phyloP scores from a whole-genome alignment of 2,329 filamentous ascomycete genomes.

The Chaetomiaceae sp. region DNA sequence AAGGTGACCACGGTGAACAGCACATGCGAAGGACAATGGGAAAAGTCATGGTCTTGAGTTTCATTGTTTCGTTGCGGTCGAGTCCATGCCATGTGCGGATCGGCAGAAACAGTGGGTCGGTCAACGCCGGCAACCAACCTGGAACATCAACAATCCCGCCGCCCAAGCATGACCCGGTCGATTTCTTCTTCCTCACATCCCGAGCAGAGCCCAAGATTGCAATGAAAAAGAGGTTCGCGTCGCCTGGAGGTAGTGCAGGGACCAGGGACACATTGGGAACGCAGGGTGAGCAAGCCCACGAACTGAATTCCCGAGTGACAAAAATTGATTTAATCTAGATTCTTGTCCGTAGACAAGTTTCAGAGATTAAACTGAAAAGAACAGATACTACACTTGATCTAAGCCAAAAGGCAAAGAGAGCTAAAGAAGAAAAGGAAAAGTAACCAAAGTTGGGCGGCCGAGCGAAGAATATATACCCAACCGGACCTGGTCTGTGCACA shows the following conservation, averaged over 20 bases:
- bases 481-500: conserved; percentile 2
- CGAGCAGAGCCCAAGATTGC: conserved; percentile 17
- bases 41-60: no score
- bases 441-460: not conserved
- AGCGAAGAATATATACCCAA: conserved; percentile 1
- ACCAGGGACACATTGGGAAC: conserved; percentile 21
- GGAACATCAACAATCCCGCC: not conserved
- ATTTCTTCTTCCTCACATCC: conserved; percentile 19
- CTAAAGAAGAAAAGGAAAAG: conserved; percentile 22
- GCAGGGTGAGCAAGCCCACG: conserved; percentile 21
- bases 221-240: conserved; percentile 24
- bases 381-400: conserved; percentile 28
- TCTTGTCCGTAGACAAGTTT: conserved; percentile 26
- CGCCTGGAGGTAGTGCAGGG: conserved; percentile 23
- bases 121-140: no score
- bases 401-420: conserved; percentile 27
- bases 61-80: no score
- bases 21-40: no score
- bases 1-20: no score
- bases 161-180: not conserved
- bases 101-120: no score
- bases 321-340: conserved; percentile 26
- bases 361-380: conserved; percentile 28
- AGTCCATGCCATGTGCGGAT: no score
- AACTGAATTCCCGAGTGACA: conserved; percentile 14